These are phyloP conservation scores for Syncephalastrum racemosum DNA, from an alignment of 371 early-diverging fungal species.

Conservation along the genomic window DNA sequence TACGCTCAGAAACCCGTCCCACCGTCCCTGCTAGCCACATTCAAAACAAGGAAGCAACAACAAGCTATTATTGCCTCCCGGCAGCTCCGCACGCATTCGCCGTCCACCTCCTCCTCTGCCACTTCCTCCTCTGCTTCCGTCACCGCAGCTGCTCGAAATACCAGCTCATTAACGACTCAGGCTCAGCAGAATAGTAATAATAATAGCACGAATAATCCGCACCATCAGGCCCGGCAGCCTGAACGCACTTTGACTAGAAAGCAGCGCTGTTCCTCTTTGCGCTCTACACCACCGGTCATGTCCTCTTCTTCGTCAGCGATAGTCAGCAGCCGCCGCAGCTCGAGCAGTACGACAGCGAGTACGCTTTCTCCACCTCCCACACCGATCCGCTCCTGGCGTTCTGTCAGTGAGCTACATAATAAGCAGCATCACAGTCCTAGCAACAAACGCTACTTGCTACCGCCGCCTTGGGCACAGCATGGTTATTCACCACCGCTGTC, in stretches of 20 bases:
- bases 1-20: constrained; percentile 11
- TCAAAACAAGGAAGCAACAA: constrained; percentile 33
- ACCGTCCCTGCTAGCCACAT: constrained; percentile 11
- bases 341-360: background rate
- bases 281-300: constrained; percentile 2
- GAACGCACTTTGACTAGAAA: background rate
- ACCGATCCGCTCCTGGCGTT: constrained; percentile 6
- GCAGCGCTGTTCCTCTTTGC: constrained; percentile 2
- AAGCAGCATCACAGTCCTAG: no score
- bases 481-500: constrained; percentile 6
- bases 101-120: constrained; percentile 1
- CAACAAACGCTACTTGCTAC: constrained; percentile 1
- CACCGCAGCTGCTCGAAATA: background rate
- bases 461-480: constrained; percentile 2
- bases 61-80: constrained; percentile 47
- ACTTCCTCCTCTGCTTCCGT: background rate
- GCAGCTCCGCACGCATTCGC: constrained; percentile 18
- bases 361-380: constrained; percentile 1
- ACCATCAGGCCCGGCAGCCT: background rate
- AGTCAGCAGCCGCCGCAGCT: background rate
- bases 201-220: background rate
- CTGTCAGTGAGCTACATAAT: constrained; percentile 8
- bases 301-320: background rate
- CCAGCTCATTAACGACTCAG: background rate
- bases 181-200: constrained; percentile 3